Conservation (phyloP, 75 land plant species). For the Azolla pinnata region DNA sequence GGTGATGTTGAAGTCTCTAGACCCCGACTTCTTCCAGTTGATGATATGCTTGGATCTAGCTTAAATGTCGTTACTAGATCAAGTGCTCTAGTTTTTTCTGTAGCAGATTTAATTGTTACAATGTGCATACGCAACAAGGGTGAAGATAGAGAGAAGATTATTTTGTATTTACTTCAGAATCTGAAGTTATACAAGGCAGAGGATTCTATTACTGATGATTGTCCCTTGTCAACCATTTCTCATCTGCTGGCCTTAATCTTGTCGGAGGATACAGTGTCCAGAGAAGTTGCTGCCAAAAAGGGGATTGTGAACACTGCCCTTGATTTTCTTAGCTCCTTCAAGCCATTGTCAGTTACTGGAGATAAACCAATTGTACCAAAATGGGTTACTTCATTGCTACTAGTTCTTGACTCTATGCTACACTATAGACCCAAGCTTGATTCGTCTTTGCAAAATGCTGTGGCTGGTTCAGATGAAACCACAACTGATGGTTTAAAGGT, state of each 20-base stretch:
- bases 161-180: constrained; percentile 53
- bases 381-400: constrained; percentile 55
- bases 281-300: constrained; percentile 71
- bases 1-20: constrained; percentile 34
- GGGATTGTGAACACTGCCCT: constrained; percentile 42
- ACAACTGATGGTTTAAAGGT: constrained; percentile 11
- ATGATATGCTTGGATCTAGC: constrained; percentile 56
- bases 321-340: constrained; percentile 41
- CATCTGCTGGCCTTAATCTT: constrained; percentile 81
- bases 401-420: constrained; percentile 68
- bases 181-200: constrained; percentile 54
- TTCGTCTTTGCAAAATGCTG: constrained; percentile 20
- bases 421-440: constrained; percentile 47
- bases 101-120: constrained; percentile 81
- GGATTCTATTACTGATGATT: constrained; percentile 34
- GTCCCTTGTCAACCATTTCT: constrained; percentile 49
- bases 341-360: constrained; percentile 12
- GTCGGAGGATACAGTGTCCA: constrained; percentile 57
- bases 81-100: constrained; percentile 62
- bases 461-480: constrained; percentile 26
- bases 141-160: constrained; percentile 58
- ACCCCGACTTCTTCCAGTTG: constrained; percentile 58
- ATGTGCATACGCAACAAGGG: constrained; percentile 73
- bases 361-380: constrained; percentile 37
- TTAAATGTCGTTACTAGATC: constrained; percentile 62